These are phyloP conservation scores for Austroboletus novae-zelandiae DNA, from an alignment of 1,284 basidiomycete genomes.

Conservation along the genomic window DNA sequence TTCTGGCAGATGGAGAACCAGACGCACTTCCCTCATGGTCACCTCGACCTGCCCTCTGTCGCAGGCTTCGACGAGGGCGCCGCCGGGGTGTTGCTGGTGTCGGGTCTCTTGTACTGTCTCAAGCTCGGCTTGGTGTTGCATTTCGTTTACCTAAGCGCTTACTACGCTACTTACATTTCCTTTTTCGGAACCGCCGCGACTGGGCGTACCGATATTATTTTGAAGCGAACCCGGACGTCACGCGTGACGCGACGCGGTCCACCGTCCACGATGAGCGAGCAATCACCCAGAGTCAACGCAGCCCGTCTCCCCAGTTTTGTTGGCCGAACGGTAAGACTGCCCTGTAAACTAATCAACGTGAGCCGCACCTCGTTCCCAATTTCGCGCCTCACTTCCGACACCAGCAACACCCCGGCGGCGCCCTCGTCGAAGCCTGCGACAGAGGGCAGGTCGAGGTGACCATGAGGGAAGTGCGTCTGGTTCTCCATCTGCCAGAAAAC, in stretches of 20 bases:
- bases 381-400: not conserved
- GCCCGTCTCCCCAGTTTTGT: no score
- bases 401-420: constrained; percentile 54
- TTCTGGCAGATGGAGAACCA: not conserved
- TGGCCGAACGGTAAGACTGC: constrained; percentile 41
- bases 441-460: constrained; percentile 60
- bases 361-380: not conserved
- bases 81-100: constrained; percentile 51
- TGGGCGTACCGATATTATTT: no score
- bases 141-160: no score
- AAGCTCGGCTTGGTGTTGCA: no score
- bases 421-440: constrained; percentile 66
- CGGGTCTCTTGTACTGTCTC: no score
- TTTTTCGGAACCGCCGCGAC: no score
- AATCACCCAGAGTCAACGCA: no score
- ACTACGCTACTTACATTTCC: no score
- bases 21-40: constrained; percentile 45
- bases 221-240: no score
- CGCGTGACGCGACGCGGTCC: not conserved
- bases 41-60: no score
- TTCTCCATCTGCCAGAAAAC: not conserved
- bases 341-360: constrained; percentile 57
- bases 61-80: constrained; percentile 62
- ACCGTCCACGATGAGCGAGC: no score
- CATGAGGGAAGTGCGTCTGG: constrained; percentile 43